Conservation (phyloP, 163 green algal species). For the Chlamydomonas reinhardtii region DNA sequence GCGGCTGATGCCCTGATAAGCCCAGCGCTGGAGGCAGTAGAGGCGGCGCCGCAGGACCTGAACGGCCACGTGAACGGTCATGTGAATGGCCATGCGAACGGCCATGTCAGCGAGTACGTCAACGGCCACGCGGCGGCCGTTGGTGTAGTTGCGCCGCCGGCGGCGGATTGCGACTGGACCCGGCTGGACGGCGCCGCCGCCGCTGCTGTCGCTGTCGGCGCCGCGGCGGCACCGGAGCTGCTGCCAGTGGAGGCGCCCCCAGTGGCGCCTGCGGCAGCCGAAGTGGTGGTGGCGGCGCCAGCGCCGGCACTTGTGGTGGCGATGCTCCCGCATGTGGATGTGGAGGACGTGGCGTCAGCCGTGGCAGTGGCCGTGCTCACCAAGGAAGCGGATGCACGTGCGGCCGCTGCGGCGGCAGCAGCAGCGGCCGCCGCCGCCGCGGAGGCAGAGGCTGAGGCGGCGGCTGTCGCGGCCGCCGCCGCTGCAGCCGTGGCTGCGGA, state of each 20-base stretch:
- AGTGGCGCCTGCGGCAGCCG: not conserved
- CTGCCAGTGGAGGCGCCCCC: not conserved
- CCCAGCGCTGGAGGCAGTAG: not conserved
- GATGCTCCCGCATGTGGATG: not conserved
- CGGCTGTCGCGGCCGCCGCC: no score
- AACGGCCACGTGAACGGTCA: not conserved
- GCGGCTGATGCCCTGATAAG: not conserved
- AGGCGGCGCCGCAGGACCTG: not conserved
- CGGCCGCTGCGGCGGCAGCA: no score
- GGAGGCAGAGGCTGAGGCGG: not conserved
- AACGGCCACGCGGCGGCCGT: not conserved
- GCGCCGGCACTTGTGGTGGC: not conserved
- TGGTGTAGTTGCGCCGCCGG: no score
- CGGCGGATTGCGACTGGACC: not conserved
- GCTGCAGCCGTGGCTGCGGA: not conserved
- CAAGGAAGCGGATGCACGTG: not conserved
- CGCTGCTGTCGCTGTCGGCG: not conserved
- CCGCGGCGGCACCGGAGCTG: not conserved
- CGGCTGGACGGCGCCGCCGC: no score
- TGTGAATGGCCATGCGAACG: not conserved
- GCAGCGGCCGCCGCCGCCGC: no score
- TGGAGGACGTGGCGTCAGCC: constrained; percentile 17
- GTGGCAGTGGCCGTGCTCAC: constrained; percentile 11
- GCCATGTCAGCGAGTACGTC: not conserved
- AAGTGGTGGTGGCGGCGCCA: not conserved